Evolutionary conservation across 2,329 filamentous ascomycete species (phyloP), one percentile per base, ranked within the genome.

Genomic region (Monilinia laxa): DNA sequence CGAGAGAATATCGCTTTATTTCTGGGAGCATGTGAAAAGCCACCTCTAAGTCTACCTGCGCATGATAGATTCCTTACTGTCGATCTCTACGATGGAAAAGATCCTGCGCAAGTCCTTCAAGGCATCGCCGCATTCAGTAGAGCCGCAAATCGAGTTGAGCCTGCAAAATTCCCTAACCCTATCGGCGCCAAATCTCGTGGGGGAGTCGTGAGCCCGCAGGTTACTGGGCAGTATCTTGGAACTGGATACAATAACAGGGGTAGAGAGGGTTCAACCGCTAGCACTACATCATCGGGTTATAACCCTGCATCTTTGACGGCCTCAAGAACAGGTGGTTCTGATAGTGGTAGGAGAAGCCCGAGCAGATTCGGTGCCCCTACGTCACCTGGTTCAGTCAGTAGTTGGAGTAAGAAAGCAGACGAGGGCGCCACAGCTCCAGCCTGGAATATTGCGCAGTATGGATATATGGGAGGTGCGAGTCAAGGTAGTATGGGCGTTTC

Each of bases 1-100:
- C 98, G 98, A 93, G 95, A 99, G 79, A 99, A 99, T 77, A 97
- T 99, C 76, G 96, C 93, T 5, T 92, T 96, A 76, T 99, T 97
- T 80, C 87, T 99, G 64, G 88, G 87, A 75, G 93, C 92, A 68
- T 96, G 93, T 81, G 91, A 97, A 79, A 82, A 86, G 62, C 87
- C 91, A 35, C 95, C 95, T 0, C 82, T 99, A 63, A 93, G 89
- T 78, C 87, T 99, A 68, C 93, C 92, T 67, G 89, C 93, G 56
- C 95, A 99, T 81, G 95, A 99, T 79, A 88, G 93, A 72, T 99
- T 99, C 80, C 87, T 98, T 69, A 99, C 95, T 6, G 94, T 99
- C 77, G 95, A 99, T 79, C 84, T 99, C 58, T 99, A 90, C 81
- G 95, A 99, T 79, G 84, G 88, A 72, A 99, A 99, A 78, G 95